A percentile compares a stretch with the other conserved stretches of the same genome.
These are phyloP conservation scores for Pleurotus platypus DNA, from an alignment of 768 basidiomycete species.

Conservation along the genomic window DNA sequence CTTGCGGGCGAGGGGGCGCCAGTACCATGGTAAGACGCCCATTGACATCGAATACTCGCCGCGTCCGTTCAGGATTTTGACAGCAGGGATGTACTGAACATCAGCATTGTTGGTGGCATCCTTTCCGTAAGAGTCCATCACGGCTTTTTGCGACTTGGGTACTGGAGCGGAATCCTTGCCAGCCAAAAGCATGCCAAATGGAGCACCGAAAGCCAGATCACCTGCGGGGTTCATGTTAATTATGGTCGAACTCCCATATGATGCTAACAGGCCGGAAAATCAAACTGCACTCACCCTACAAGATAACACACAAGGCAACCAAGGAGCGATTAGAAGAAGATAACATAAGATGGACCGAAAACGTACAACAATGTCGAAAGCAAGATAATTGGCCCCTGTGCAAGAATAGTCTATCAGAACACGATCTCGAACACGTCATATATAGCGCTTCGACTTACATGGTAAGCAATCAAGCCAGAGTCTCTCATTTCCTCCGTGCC, in stretches of 20 bases:
- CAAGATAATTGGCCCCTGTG: slow-evolving; percentile 51
- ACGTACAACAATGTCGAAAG: slow-evolving; percentile 63
- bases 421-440: not conserved
- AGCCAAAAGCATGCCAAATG: slow-evolving; percentile 84
- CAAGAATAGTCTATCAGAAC: slow-evolving; percentile 6
- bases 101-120: slow-evolving; percentile 32
- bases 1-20: slow-evolving; percentile 60
- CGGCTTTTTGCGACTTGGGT: slow-evolving; percentile 50
- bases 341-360: not conserved
- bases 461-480: slow-evolving; percentile 76
- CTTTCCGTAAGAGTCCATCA: slow-evolving; percentile 54
- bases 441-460: slow-evolving; percentile 39
- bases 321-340: not conserved
- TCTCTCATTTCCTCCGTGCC: slow-evolving; percentile 57
- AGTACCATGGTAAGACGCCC: slow-evolving; percentile 70
- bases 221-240: slow-evolving; percentile 6
- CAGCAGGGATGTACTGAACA: slow-evolving; percentile 68
- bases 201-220: slow-evolving; percentile 82
- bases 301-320: not conserved
- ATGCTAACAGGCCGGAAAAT: not conserved
- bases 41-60: slow-evolving; percentile 85
- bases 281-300: slow-evolving; percentile 1
- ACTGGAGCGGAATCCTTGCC: slow-evolving; percentile 72
- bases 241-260: not conserved
- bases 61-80: slow-evolving; percentile 82